Percentiles rank a stretch among this genome's conserved stretches.
These are phyloP conservation scores for Xenoacremonium recifei DNA, from an alignment of 2,329 filamentous ascomycete genomes.

Conservation along the genomic window DNA sequence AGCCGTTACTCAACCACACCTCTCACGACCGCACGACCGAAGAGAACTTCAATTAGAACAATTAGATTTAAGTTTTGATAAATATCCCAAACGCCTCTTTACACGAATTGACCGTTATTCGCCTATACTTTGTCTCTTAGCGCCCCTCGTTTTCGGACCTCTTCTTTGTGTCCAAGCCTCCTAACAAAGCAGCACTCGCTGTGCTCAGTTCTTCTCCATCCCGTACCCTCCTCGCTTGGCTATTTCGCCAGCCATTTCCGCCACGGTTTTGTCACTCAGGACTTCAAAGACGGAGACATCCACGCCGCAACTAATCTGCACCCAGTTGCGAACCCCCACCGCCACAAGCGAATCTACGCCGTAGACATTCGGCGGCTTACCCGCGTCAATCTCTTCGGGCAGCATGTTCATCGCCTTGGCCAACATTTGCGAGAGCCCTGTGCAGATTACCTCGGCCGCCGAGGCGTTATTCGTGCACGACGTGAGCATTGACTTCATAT, in stretches of 20 bases:
- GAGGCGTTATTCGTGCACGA: conserved; percentile 24
- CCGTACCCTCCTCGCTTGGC: conserved; percentile 32
- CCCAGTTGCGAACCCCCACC: conserved; percentile 52
- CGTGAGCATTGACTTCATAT: conserved; percentile 34
- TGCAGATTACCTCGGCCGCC: conserved; percentile 33
- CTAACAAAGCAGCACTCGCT: too few species aligned
- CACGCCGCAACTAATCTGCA: conserved; percentile 42
- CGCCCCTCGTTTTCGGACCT: too few species aligned
- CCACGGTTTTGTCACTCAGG: conserved; percentile 41
- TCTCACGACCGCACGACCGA: too few species aligned
- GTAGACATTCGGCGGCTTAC: conserved; percentile 41
- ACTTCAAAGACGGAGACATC: conserved; percentile 49
- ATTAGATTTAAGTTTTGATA: too few species aligned
- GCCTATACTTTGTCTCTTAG: too few species aligned
- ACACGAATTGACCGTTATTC: too few species aligned
- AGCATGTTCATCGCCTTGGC: conserved; percentile 45
- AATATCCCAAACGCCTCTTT: too few species aligned
- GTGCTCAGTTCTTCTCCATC: conserved; percentile 8
- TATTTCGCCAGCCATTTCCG: conserved; percentile 35
- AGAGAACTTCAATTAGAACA: too few species aligned
- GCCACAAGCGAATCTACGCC: conserved; percentile 54
- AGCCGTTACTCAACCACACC: too few species aligned
- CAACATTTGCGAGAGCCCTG: conserved; percentile 39
- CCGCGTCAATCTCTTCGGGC: conserved; percentile 42
- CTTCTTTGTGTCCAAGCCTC: too few species aligned